Evolutionary conservation across 305 asterid genomes (phyloP), one percentile per base, ranked within the genome.

Genomic region (Euphrasia arctica): DNA sequence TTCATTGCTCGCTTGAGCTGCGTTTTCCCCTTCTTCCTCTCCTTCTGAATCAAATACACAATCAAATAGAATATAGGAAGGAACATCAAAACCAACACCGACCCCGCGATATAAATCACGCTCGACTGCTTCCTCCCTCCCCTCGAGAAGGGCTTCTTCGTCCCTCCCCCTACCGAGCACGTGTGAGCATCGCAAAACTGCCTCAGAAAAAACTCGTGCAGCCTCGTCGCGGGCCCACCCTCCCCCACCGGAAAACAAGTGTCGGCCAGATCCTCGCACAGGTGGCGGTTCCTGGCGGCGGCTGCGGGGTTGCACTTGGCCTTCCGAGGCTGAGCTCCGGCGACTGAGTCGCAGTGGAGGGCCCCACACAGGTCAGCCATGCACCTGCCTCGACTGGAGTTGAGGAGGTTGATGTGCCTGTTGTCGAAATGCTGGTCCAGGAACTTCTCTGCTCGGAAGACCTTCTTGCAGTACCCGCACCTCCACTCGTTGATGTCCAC

Each of bases 21-120:
- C 50, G 80, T 88, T 9, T 75, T 82, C 68, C 85, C 93, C 12
- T 39, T 77, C 65, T 74, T 76, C 86, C 72, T 78, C 68, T 84
- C 91, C 65, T 97, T 87, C 75, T 83, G 95, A 67, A 79, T 80
- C 76, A 91, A 72, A 81, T 79, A 89, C 13, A 85, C 95, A 34
- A 89, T 75, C 65, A 77, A 27, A 80, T 87, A 89, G 74, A 85
- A 91, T 70, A 89, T 58, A 28, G 98, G 98, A 61, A 89, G 97
- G 85, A 92, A 81, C 89, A 92, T 81, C 85, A 89, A 36, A 68
- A 79, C 76, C 80, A 92, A 70, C 64, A 92, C 58, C 12, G 97
- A 86, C 56, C 75, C 73, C 15, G 93, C 96, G 77, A 89, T 58
- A 80, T 82, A 89, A 74, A 87, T 76, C 58, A 86, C 54, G 59